Evolutionary conservation across 352 stramenopile genomes (phyloP).

Genomic region (Pythium rhizo-oryzae): DNA sequence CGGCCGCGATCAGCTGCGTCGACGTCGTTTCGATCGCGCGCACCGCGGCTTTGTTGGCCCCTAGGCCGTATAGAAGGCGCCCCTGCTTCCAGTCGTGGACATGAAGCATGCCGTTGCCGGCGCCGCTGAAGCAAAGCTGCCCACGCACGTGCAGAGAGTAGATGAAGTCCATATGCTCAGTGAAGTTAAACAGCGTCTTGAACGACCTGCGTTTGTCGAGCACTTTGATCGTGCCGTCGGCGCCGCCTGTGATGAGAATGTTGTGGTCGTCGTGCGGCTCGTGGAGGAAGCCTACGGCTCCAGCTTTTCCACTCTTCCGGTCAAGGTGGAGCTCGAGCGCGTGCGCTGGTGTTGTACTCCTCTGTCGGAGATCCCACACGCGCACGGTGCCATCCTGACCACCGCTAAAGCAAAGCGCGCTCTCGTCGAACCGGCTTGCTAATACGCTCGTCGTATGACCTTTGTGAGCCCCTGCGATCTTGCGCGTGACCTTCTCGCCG

Average conservation of each 20-base stretch:
- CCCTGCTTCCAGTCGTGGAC: slow-evolving; percentile 78
- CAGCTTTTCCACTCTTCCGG: slow-evolving; percentile 54
- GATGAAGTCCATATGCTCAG: slow-evolving; percentile 87
- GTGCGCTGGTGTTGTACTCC: slow-evolving; percentile 25
- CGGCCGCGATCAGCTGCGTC: slow-evolving; percentile 63
- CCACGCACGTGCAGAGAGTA: slow-evolving; percentile 74
- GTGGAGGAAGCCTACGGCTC: slow-evolving; percentile 69
- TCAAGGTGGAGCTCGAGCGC: slow-evolving; percentile 61
- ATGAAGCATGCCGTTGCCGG: slow-evolving; percentile 85
- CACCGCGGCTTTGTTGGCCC: slow-evolving; percentile 81
- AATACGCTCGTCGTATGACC: slow-evolving; percentile 75
- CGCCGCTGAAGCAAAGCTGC: slow-evolving; percentile 80
- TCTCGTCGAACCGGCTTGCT: slow-evolving; percentile 31
- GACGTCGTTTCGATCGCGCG: slow-evolving; percentile 60
- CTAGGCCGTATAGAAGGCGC: slow-evolving; percentile 75
- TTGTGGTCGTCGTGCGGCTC: slow-evolving; percentile 50
- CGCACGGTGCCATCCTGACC: slow-evolving; percentile 77
- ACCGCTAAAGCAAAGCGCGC: slow-evolving; percentile 56
- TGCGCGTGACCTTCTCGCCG: slow-evolving; percentile 43
- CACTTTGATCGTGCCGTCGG: slow-evolving; percentile 79
- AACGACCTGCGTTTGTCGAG: slow-evolving; percentile 68
- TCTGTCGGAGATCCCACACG: slow-evolving; percentile 76
- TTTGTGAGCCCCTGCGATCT: slow-evolving; percentile 46
- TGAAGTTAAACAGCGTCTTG: slow-evolving; percentile 53
- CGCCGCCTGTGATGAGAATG: slow-evolving; percentile 66